Evolutionary conservation across 2,329 filamentous ascomycete species (phyloP), one percentile per base, ranked within the genome.

Genomic region (Epichloe brachyelytri): DNA sequence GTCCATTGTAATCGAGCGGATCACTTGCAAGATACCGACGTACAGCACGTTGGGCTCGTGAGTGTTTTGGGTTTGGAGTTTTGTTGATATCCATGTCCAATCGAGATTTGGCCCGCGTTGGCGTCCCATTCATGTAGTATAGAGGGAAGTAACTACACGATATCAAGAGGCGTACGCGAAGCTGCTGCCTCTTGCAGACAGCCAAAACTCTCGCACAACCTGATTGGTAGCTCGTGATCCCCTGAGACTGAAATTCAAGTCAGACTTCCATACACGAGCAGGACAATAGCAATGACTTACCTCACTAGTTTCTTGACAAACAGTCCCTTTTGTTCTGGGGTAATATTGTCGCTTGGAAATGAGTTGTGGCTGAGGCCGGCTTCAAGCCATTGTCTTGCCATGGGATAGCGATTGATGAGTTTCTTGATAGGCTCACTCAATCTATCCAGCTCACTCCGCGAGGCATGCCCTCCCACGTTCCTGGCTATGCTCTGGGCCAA

Each of bases 371-470:
- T 62, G 37, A 88, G 63, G 0, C 81, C 81, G 4, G 70, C 66
- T 53, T 84, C 77, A 1, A 88, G 69, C 83, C 83, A 86, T 33
- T 65, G 64, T 57, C 77, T 80, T 4, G 81, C 72, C 50, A 71
- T 69, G 0, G 74, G 68, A 52, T 83, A 74, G 36, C 75, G 70
- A 38, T 71, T 71, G 1, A 85, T 71, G 20, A 89, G 70, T 60
- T 81, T 86, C 66, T 84, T 86, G 4, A 89, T 69, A 2, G 84
- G 85, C 53, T 87, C 83, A 50, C 77, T 77, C 5, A 89, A 67
- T 57, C 77, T 81, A 58, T 88, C 85, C 0, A 90, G 70, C 60
- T 90, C 85, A 57, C 82, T 86, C 39, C 86, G 77, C 2, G 80
- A 76, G 4, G 82, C 84, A 50, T 78, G 77, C 1, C 86, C 86